Conservation (phyloP, 805 yeast species). For the Suhomyces vadensis region DNA sequence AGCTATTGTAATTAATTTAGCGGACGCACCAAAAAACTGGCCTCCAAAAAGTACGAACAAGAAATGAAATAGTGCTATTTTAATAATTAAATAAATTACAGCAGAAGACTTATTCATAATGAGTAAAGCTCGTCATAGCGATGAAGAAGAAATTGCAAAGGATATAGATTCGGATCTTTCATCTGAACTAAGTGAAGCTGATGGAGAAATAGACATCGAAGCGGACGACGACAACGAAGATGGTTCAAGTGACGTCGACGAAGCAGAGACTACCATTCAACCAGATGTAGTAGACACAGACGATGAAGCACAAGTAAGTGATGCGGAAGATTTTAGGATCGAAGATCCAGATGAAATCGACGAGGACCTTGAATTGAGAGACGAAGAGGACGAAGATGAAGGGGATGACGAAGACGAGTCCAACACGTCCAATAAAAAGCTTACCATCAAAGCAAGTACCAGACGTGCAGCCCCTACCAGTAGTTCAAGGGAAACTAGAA, state of each 20-base stretch:
- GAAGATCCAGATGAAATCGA: slow-evolving; percentile 41
- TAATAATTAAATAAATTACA: too few relatives aligned
- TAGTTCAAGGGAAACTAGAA: slow-evolving; percentile 28
- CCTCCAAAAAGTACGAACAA: too few relatives aligned
- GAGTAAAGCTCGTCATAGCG: not conserved
- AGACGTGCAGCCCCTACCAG: slow-evolving; percentile 3
- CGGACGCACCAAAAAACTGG: too few relatives aligned
- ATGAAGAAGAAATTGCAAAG: slow-evolving; percentile 1
- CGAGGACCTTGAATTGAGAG: slow-evolving; percentile 36
- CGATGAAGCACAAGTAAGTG: slow-evolving; percentile 26
- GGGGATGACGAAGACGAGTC: slow-evolving; percentile 27
- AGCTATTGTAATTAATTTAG: too few relatives aligned
- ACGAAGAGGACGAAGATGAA: slow-evolving; percentile 27
- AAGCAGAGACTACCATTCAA: slow-evolving; percentile 15
- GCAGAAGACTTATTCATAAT: not conserved
- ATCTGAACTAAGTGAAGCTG: slow-evolving; percentile 17
- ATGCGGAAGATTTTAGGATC: slow-evolving; percentile 31
- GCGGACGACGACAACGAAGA: slow-evolving; percentile 2
- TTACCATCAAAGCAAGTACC: slow-evolving; percentile 8
- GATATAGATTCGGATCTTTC: slow-evolving; percentile 7
- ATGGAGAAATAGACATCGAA: slow-evolving; percentile 24
- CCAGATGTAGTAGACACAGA: slow-evolving; percentile 2
- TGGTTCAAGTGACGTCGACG: slow-evolving; percentile 15
- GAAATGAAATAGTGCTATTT: too few relatives aligned
- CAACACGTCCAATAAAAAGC: slow-evolving; percentile 6